Conservation (phyloP, 306 rosid species). For the Prosopis cineraria region DNA sequence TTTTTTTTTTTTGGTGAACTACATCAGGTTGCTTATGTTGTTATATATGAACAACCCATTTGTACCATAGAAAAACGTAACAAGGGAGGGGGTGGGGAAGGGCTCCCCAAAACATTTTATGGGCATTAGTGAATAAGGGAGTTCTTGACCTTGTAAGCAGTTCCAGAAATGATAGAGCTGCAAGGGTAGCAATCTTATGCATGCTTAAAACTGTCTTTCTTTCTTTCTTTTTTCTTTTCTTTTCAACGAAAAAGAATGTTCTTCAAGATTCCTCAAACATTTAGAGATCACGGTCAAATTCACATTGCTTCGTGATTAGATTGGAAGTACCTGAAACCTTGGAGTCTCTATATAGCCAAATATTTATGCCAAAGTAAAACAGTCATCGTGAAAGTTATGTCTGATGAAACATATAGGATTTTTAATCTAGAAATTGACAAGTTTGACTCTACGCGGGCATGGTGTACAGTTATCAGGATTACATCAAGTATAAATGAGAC, state of each 20-base stretch:
- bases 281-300: conserved; percentile 8
- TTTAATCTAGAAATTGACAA: neutral
- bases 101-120: neutral
- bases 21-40: neutral
- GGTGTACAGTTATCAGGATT: neutral
- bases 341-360: neutral
- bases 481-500: neutral
- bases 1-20: neutral
- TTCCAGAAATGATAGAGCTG: neutral
- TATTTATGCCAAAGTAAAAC: neutral
- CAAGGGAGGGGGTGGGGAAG: neutral
- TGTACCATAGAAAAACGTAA: neutral
- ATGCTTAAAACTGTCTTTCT: neutral
- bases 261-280: conserved; percentile 20
- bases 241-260: neutral
- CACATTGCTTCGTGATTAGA: conserved; percentile 13
- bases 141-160: neutral
- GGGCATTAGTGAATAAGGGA: neutral
- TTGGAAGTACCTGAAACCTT: neutral
- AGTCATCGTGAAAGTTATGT: neutral
- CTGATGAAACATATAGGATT: neutral
- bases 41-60: neutral
- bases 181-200: neutral
- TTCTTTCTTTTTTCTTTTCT: too few species aligned
- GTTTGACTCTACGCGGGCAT: neutral